Conservation (phyloP, 2,329 filamentous ascomycete genomes). For the Ilyonectria sp. region DNA sequence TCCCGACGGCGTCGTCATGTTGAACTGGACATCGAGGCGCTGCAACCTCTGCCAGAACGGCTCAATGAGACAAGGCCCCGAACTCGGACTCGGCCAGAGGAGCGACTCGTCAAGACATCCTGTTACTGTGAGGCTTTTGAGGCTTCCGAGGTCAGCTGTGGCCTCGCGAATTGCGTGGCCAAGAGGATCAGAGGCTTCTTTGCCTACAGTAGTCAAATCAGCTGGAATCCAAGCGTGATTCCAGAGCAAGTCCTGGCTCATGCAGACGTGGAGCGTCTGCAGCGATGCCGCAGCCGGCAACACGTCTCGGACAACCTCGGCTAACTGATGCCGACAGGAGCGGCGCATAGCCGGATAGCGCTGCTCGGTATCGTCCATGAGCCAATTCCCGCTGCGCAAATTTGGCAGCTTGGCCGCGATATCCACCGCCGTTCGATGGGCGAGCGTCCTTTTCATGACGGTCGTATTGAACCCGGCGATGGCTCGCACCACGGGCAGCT, state of each 20-base stretch:
- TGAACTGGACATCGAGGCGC: conserved; percentile 34
- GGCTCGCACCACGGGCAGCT: conserved; percentile 28
- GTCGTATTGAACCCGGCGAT: conserved; percentile 31
- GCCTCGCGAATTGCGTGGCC: conserved; percentile 30
- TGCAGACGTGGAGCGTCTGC: conserved; percentile 33
- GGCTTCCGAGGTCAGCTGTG: conserved; percentile 21
- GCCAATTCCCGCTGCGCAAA: conserved; percentile 28
- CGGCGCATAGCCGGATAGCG: conserved; percentile 35
- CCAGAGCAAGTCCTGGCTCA: conserved; percentile 37
- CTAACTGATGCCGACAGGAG: conserved; percentile 27
- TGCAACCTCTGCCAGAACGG: conserved; percentile 38
- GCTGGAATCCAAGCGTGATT: conserved; percentile 36
- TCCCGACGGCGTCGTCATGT: conserved; percentile 36
- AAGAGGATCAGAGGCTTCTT: conserved; percentile 27
- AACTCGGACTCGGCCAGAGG: conserved; percentile 30
- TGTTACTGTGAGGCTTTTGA: conserved; percentile 32
- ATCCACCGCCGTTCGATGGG: conserved; percentile 28
- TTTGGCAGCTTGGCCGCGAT: conserved; percentile 36
- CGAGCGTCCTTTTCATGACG: conserved; percentile 29
- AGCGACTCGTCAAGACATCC: conserved; percentile 35
- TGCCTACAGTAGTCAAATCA: conserved; percentile 22
- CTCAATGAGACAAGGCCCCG: conserved; percentile 14
- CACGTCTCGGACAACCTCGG: conserved; percentile 26
- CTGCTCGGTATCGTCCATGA: conserved; percentile 33
- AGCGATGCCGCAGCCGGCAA: conserved; percentile 26